phyloP scores from a whole-genome alignment of 2,329 filamentous ascomycete species.

The Phaeosphaeriaceae sp. region DNA sequence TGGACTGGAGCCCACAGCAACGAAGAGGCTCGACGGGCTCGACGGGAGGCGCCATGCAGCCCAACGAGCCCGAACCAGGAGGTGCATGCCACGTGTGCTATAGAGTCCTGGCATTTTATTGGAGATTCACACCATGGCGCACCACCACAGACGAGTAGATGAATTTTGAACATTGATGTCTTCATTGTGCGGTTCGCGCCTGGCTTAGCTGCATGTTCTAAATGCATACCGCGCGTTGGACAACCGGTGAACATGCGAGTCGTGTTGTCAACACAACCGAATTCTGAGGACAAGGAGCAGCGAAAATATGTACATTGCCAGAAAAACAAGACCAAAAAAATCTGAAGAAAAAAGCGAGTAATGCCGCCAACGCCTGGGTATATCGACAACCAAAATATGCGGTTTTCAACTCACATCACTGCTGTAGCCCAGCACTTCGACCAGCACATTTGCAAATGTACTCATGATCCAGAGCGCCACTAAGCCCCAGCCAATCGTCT shows the following conservation, averaged over 20 bases:
- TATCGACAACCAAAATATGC: background rate
- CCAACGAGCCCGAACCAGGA: conserved; percentile 13
- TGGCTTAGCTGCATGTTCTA: no score
- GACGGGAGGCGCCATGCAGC: conserved; percentile 14
- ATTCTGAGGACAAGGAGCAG: background rate
- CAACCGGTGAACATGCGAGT: no score
- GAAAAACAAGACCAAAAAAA: conserved; percentile 1
- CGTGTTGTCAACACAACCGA: background rate
- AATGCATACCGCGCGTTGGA: no score
- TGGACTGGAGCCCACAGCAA: background rate
- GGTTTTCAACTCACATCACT: conserved; percentile 25
- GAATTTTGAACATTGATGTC: no score
- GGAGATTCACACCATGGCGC: no score
- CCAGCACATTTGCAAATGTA: conserved; percentile 79
- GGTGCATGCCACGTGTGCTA: conserved; percentile 14
- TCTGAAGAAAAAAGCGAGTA: background rate
- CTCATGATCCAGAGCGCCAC: conserved; percentile 81
- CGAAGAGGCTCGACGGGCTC: conserved; percentile 11
- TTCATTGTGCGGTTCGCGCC: no score
- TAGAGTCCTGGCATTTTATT: background rate
- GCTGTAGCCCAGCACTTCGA: conserved; percentile 66
- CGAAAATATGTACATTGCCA: background rate
- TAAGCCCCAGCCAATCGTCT: conserved; percentile 72
- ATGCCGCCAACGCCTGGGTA: conserved; percentile 1
- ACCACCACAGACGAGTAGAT: no score